Conservation (phyloP, 768 basidiomycete genomes). For the Cyathus striatus region DNA sequence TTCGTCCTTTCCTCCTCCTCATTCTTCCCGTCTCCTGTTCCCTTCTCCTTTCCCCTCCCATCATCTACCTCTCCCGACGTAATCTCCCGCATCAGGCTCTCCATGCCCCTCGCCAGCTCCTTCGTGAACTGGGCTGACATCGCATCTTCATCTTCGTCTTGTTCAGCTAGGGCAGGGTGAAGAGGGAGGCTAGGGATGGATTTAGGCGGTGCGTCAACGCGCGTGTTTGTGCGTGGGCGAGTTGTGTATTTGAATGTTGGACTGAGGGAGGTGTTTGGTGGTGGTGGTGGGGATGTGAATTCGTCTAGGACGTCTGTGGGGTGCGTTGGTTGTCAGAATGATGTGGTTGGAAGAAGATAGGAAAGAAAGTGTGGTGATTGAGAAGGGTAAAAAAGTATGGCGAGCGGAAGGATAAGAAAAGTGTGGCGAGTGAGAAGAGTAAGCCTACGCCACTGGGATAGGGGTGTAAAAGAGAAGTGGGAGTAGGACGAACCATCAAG, state of each 20-base stretch:
- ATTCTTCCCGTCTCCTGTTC: slow-evolving; percentile 10
- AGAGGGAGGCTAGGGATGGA: slow-evolving; percentile 28
- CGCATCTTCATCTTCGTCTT: slow-evolving; percentile 32
- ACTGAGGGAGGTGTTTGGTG: too few species aligned
- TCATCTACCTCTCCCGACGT: slow-evolving; percentile 26
- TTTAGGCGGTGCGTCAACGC: slow-evolving; percentile 35
- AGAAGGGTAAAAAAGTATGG: too few species aligned
- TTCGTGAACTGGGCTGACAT: slow-evolving; percentile 37
- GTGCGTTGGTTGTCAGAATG: too few species aligned
- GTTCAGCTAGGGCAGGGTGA: slow-evolving; percentile 18
- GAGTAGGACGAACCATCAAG: slow-evolving; percentile 42
- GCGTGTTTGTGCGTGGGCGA: slow-evolving; percentile 44
- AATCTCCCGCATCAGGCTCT: slow-evolving; percentile 42
- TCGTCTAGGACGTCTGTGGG: slow-evolving; percentile 45
- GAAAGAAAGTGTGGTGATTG: too few species aligned
- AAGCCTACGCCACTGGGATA: too few species aligned
- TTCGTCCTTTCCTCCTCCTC: slow-evolving; percentile 29
- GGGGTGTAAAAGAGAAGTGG: too few species aligned
- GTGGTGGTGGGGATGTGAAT: slow-evolving; percentile 30
- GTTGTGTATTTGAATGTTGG: slow-evolving; percentile 21
- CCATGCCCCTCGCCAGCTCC: slow-evolving; percentile 47
- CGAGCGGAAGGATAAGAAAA: slow-evolving; percentile 1
- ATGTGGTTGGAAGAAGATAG: too few species aligned
- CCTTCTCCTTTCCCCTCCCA: slow-evolving; percentile 16
- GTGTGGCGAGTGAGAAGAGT: background rate